Conservation (phyloP, 2,329 filamentous ascomycete species). For the Neoascochyta sp. region DNA sequence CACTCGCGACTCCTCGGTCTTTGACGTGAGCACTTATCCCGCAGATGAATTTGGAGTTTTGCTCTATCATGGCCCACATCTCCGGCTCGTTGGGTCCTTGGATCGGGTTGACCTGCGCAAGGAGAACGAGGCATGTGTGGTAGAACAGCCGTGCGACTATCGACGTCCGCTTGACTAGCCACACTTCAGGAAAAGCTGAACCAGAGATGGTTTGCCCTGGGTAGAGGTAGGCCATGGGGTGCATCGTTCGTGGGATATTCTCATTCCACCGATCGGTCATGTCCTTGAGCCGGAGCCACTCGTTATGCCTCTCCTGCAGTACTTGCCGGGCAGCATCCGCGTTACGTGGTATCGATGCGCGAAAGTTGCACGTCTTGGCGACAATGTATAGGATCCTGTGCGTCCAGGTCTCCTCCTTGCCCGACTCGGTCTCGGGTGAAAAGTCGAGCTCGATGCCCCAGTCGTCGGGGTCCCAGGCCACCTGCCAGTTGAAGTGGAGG, state of each 20-base stretch:
- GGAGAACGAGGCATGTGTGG: conserved; percentile 77
- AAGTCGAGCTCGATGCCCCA: conserved; percentile 86
- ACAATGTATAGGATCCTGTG: conserved; percentile 86
- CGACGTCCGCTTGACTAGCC: conserved; percentile 78
- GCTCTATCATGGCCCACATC: conserved; percentile 66
- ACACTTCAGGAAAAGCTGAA: conserved; percentile 81
- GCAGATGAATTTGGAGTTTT: conserved; percentile 80
- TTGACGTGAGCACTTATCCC: conserved; percentile 84
- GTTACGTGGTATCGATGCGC: conserved; percentile 63
- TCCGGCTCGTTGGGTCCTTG: conserved; percentile 59
- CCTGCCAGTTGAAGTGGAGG: conserved; percentile 79
- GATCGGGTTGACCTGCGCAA: conserved; percentile 75
- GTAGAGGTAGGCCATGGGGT: conserved; percentile 73
- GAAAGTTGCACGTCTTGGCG: conserved; percentile 82
- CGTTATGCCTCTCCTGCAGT: conserved; percentile 61
- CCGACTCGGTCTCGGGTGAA: conserved; percentile 52
- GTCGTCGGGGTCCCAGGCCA: conserved; percentile 83
- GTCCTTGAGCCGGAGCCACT: conserved; percentile 78
- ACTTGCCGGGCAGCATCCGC: conserved; percentile 58
- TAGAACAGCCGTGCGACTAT: conserved; percentile 83
- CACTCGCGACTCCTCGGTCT: conserved; percentile 71
- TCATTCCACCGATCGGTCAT: conserved; percentile 81
- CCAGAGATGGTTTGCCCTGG: conserved; percentile 63
- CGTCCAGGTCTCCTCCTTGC: conserved; percentile 79
- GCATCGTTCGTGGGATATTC: conserved; percentile 78